A percentile compares a stretch with the other conserved stretches of the same genome.
These are phyloP conservation scores for Phytophthora vignae DNA, from an alignment of 352 stramenopile species.

Conservation along the genomic window DNA sequence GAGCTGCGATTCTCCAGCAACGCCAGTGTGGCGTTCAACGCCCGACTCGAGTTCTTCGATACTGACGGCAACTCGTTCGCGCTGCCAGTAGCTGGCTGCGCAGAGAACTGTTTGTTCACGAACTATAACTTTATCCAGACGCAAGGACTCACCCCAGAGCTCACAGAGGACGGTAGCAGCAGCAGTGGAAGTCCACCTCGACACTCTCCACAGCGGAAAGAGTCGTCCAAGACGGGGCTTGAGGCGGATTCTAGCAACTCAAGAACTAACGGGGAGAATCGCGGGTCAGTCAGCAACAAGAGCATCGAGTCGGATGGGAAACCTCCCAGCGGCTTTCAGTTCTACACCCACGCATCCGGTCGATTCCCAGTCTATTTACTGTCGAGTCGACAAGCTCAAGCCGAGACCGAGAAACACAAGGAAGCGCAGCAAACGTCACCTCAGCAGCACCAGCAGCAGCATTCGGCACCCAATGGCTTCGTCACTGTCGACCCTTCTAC, in stretches of 20 bases:
- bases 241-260: neutral
- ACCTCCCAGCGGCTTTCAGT: slow-evolving; percentile 27
- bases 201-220: slow-evolving; percentile 19
- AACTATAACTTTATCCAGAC: slow-evolving; percentile 88
- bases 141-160: slow-evolving; percentile 35
- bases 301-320: slow-evolving; percentile 8
- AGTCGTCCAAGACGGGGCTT: slow-evolving; percentile 2
- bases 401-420: slow-evolving; percentile 46
- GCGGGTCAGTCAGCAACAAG: slow-evolving; percentile 6
- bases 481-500: slow-evolving; percentile 55
- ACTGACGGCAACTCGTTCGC: slow-evolving; percentile 88
- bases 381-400: slow-evolving; percentile 49
- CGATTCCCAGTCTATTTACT: slow-evolving; percentile 74
- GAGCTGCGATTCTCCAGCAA: slow-evolving; percentile 85
- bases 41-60: slow-evolving; percentile 94
- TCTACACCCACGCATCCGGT: slow-evolving; percentile 60
- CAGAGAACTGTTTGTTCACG: slow-evolving; percentile 94
- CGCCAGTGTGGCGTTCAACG: slow-evolving; percentile 92
- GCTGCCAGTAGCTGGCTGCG: slow-evolving; percentile 85
- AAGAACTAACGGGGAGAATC: neutral
- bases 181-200: neutral
- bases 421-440: slow-evolving; percentile 10
- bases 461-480: slow-evolving; percentile 39
- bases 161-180: neutral
- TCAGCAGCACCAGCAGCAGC: slow-evolving; percentile 21